Percentiles rank a stretch among this genome's conserved stretches.
These are phyloP conservation scores for Hypholoma sublateritium DNA, from an alignment of 768 basidiomycete genomes.

Conservation along the genomic window DNA sequence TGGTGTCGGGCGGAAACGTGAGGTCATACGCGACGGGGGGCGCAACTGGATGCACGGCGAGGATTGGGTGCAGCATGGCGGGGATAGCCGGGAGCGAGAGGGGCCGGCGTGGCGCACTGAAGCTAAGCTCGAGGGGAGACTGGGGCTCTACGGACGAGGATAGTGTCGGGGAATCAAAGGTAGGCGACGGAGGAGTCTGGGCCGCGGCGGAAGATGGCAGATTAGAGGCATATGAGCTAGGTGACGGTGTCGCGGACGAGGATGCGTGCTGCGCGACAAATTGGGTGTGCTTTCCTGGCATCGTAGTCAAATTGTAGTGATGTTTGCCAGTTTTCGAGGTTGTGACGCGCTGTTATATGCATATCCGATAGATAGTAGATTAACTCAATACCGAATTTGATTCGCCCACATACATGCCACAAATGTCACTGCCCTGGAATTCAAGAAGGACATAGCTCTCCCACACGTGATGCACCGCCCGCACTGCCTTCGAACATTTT, in stretches of 20 bases:
- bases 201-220: too few relatives aligned
- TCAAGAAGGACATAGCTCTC: too few relatives aligned
- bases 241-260: background rate
- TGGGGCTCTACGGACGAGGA: background rate
- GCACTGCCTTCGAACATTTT: too few relatives aligned
- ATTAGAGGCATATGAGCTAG: too few relatives aligned
- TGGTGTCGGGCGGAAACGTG: constrained; percentile 9
- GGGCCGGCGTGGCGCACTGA: constrained; percentile 6
- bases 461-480: background rate
- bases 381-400: background rate
- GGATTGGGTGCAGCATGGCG: background rate
- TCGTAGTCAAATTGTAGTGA: background rate
- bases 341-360: background rate
- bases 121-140: constrained; percentile 3
- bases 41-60: background rate
- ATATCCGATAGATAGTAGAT: background rate
- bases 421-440: constrained; percentile 4
- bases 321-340: too few relatives aligned
- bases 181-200: too few relatives aligned
- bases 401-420: background rate
- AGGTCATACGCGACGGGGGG: constrained; percentile 14
- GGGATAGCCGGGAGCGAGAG: background rate
- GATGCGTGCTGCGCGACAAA: background rate
- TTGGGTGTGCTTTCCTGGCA: constrained; percentile 15
- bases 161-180: constrained; percentile 7